Conservation (phyloP, 768 basidiomycete genomes). For the Cystofilobasidium macerans region DNA sequence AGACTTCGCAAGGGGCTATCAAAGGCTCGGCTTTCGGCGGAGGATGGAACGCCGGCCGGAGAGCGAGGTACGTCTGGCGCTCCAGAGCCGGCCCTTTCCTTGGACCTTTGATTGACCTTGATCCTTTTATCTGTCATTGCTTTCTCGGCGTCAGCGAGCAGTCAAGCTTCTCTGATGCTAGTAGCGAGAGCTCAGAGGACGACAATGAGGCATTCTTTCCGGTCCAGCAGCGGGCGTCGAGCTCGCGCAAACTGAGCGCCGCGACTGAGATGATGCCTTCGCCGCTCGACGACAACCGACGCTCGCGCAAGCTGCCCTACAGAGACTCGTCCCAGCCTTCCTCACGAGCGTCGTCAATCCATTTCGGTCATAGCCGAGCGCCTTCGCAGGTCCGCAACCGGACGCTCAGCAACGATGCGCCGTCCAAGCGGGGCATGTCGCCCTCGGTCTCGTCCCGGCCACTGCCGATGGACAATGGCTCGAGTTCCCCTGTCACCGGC, state of each 20-base stretch:
- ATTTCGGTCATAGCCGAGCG: neutral
- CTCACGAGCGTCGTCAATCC: neutral
- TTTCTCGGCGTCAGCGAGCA: neutral
- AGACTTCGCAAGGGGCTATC: neutral
- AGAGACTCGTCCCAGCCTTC: neutral
- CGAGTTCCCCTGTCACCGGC: neutral
- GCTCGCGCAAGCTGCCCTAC: neutral
- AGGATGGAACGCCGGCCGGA: neutral
- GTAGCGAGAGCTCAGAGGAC: neutral
- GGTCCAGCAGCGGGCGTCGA: neutral
- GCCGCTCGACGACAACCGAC: neutral
- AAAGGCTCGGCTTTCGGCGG: constrained; percentile 1
- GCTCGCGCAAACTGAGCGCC: neutral
- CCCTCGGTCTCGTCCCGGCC: constrained; percentile 2
- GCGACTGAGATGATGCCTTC: neutral
- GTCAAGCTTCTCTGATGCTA: neutral
- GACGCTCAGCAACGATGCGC: neutral
- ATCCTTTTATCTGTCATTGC: neutral
- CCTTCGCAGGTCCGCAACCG: neutral
- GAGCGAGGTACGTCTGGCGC: neutral
- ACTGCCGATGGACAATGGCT: neutral
- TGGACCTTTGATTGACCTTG: neutral
- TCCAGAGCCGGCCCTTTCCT: neutral
- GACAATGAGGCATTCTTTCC: constrained; percentile 7
- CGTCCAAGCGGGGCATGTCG: constrained; percentile 2